These are phyloP conservation scores for Cladosporium oxysporum DNA, from an alignment of 2,329 filamentous ascomycete genomes.

Conservation along the genomic window DNA sequence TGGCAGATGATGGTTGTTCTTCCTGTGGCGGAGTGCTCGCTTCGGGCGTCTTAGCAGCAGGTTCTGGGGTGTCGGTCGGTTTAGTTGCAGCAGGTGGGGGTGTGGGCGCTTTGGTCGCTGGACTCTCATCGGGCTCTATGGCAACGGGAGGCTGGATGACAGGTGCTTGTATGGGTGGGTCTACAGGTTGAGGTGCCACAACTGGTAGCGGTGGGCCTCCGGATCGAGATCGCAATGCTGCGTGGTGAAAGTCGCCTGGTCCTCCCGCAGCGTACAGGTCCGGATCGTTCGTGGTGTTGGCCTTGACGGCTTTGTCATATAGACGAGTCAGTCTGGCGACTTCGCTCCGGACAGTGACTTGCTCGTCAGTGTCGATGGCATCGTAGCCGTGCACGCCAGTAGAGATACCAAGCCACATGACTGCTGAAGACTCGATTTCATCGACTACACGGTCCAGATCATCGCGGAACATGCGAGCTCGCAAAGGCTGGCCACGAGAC, in stretches of 20 bases:
- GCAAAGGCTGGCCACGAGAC: conserved; percentile 43
- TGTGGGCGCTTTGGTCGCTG: conserved; percentile 26
- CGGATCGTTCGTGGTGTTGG: conserved; percentile 43
- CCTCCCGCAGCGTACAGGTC: conserved; percentile 41
- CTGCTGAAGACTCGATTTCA: conserved; percentile 45
- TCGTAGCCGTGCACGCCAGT: conserved; percentile 48
- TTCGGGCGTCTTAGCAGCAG: background rate
- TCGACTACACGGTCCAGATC: conserved; percentile 44
- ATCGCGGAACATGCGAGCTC: conserved; percentile 44
- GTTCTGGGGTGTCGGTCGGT: conserved; percentile 1
- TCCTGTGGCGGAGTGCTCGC: background rate
- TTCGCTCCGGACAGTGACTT: conserved; percentile 45
- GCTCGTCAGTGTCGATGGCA: conserved; percentile 47
- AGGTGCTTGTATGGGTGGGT: conserved; percentile 22
- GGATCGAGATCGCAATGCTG: conserved; percentile 27
- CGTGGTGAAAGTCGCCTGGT: conserved; percentile 29
- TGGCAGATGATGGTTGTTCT: background rate
- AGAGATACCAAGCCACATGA: conserved; percentile 48
- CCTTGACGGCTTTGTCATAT: conserved; percentile 42
- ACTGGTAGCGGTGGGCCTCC: conserved; percentile 23
- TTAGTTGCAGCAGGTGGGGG: background rate
- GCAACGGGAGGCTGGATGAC: conserved; percentile 11
- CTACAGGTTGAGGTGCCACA: conserved; percentile 17
- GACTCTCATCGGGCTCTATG: conserved; percentile 33
- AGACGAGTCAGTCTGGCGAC: conserved; percentile 40